A percentile compares a stretch with the other conserved stretches of the same genome.
Conservation (phyloP, 257 asterid genomes). For the Parsonsia alboflavescens region DNA sequence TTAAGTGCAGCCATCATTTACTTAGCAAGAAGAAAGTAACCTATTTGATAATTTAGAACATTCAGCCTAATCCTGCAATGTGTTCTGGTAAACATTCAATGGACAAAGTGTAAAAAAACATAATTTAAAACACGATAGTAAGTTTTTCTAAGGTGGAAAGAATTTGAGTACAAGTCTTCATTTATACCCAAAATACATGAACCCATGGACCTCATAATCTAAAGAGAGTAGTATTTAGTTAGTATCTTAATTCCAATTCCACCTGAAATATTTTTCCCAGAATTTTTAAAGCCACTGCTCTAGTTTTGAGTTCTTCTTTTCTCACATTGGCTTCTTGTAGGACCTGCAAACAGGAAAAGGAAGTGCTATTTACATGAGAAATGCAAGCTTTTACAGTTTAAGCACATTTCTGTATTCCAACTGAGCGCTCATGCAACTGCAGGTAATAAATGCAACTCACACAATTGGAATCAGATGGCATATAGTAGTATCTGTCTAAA, state of each 20-base stretch:
- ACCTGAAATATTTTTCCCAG: constrained; percentile 77
- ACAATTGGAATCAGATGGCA: neutral
- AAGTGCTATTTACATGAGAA: neutral
- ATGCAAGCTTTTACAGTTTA: neutral
- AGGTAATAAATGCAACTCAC: neutral
- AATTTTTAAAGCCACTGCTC: constrained; percentile 62
- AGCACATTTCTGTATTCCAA: neutral
- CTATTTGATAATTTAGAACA: neutral
- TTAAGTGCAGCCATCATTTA: neutral
- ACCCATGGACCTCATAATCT: neutral
- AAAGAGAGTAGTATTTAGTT: neutral
- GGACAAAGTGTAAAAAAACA: neutral
- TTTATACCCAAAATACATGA: neutral
- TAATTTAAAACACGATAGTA: neutral
- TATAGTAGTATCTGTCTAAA: neutral
- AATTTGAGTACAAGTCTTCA: neutral
- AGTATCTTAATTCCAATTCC: neutral
- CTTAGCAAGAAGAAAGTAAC: neutral
- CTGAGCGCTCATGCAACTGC: neutral
- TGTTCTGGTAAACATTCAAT: neutral
- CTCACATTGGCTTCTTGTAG: constrained; percentile 58
- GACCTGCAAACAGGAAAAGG: constrained; percentile 37
- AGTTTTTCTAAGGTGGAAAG: neutral
- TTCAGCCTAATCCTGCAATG: neutral
- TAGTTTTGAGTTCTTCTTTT: constrained; percentile 64